A percentile compares a stretch with the other conserved stretches of the same genome.
phyloP scores from a whole-genome alignment of 306 rosid species.

The Luffa acutangula region DNA sequence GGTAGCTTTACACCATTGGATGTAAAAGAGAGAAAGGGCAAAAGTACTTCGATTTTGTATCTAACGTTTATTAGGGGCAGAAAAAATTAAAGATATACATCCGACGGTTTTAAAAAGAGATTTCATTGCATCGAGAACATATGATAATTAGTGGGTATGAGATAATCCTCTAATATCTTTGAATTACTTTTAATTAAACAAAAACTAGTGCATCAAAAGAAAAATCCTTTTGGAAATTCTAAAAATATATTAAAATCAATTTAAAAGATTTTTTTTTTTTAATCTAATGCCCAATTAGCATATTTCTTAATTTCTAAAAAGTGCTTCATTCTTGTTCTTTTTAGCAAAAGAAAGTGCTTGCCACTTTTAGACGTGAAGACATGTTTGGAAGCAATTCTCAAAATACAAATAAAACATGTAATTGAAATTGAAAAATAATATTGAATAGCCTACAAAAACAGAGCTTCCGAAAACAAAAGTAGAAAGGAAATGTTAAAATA shows the following conservation, averaged over 20 bases:
- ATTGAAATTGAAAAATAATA: background rate
- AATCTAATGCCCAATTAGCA: background rate
- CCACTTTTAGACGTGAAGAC: background rate
- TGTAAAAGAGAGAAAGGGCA: no score
- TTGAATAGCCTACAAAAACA: background rate
- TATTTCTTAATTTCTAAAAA: background rate
- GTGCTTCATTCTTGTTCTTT: background rate
- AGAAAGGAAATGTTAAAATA: background rate
- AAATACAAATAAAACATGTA: background rate
- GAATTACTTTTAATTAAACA: background rate
- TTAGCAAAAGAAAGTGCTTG: background rate
- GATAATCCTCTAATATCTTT: background rate
- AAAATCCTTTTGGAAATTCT: background rate
- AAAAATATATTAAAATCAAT: background rate
- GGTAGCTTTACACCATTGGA: no score
- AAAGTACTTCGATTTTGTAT: no score
- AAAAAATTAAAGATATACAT: no score
- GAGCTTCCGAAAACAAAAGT: background rate
- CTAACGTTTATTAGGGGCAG: no score
- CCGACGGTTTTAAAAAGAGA: no score
- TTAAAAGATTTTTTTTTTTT: background rate
- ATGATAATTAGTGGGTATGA: background rate
- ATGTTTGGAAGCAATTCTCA: background rate
- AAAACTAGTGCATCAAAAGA: background rate
- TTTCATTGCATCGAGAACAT: no score